Evolutionary conservation across 148 eudicot genomes (phyloP), one percentile per base, ranked within the genome.

Genomic region (Diospyros lotus): DNA sequence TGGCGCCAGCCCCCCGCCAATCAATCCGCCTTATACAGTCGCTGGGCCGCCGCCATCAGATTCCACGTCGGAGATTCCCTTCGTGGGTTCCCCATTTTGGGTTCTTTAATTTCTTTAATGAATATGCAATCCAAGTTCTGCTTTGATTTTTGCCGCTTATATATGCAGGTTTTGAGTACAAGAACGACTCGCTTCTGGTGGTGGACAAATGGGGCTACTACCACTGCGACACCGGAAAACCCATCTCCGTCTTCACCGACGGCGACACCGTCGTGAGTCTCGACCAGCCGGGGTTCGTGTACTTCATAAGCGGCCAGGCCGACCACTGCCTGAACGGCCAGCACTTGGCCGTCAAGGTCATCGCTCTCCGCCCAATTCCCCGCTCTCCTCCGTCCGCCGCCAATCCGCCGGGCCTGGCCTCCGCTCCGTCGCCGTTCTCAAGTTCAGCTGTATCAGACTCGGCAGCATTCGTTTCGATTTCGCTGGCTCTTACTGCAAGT

Each of bases 151-250:
- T 66, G 13, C 6, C 6, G 58, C 1, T 14, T 1, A 10, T 11
- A 55, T 43, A 9, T 39, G 60, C 76, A 93, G 97, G 84, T 55
- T 93, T 93, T 48, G 58, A 70, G 62, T 93, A 90, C 90, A 67
- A 75, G 56, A 89, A 87, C n/a, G 95, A 93, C 71, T 83, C 97
- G 3, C 93, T 93, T 5, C 51, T 84, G 2, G 84, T 77, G 59
- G 97, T 89, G 52, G 86, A 86, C 73, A 93, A 89, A 78, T 89
- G 80, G 77, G 89, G 83, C 0, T 90, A 84, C 82, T 93, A 86
- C 65, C 97, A 93, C 54, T 93, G 97, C 79, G 76, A 84, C 63
- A 58, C 64, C 12, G 85, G 64, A 72, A 78, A 74, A 4, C 81
- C 90, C 4, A 73, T 73, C 18, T 75, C 84, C 0, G 65, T 78